Evolutionary conservation across 2,329 filamentous ascomycete genomes (phyloP).

Genomic region (Penicillium hesseltinei): DNA sequence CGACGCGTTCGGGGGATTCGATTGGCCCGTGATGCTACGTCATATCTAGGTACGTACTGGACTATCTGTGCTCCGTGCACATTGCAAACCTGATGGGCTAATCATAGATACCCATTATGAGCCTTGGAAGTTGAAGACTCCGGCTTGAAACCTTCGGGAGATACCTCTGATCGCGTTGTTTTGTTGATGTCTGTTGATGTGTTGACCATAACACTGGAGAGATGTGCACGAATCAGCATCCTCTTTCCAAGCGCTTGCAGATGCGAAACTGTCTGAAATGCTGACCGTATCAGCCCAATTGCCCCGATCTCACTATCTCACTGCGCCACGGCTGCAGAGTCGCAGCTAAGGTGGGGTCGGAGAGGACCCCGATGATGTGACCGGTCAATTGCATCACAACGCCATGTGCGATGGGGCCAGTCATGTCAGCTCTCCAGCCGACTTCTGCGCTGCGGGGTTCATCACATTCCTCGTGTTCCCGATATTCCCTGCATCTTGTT

Average conservation of each 20-base stretch:
- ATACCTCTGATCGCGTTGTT: background rate
- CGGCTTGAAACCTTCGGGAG: background rate
- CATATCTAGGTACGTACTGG: slow-evolving; percentile 3
- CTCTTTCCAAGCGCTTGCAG: slow-evolving; percentile 9
- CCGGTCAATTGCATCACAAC: slow-evolving; percentile 22
- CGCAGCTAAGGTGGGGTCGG: slow-evolving; percentile 19
- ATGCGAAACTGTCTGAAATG: background rate
- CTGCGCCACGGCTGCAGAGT: slow-evolving; percentile 12
- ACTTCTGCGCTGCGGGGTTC: slow-evolving; percentile 25
- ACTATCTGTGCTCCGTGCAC: slow-evolving; percentile 8
- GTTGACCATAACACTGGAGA: background rate
- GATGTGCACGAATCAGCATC: background rate
- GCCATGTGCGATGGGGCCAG: slow-evolving; percentile 26
- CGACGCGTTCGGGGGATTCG: background rate
- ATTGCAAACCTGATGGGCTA: slow-evolving; percentile 3
- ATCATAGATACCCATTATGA: background rate
- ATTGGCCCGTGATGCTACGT: slow-evolving; percentile 23
- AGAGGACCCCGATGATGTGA: slow-evolving; percentile 21
- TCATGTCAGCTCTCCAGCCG: slow-evolving; percentile 16
- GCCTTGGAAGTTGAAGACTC: background rate
- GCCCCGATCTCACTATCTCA: slow-evolving; percentile 13
- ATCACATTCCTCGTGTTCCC: slow-evolving; percentile 19
- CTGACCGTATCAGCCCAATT: slow-evolving; percentile 5
- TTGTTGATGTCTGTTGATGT: background rate
- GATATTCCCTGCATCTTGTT: slow-evolving; percentile 1